Evolutionary conservation across 2,329 filamentous ascomycete genomes (phyloP), one percentile per base, ranked within the genome.

Genomic region (Diatrype stigma): DNA sequence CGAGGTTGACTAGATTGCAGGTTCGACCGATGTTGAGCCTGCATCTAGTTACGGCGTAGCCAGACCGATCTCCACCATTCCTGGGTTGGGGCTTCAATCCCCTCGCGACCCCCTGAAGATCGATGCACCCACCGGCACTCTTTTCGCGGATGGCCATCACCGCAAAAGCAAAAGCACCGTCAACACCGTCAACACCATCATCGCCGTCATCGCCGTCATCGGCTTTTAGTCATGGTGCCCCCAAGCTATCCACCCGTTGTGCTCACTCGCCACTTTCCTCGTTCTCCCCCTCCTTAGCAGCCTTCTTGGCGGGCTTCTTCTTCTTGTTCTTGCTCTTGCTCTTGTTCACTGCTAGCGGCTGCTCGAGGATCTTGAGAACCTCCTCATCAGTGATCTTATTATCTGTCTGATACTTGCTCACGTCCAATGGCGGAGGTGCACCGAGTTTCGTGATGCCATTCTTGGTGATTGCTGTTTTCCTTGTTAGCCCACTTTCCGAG

Each of bases 331-430:
- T 93, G 79, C 89, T 94, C 79, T 90, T 90, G 68, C 90, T 92
- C 70, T 92, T 91, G 75, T 89, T 89, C 75, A 89, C 90, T 59
- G 86, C 78, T 63, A 96, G 74, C 30, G 93, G 93, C 72, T 89
- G 89, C 75, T 94, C 91, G 47, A 99, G 81, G 58, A 97, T 93
- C 80, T 94, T 90, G 63, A 97, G 84, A 60, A 99, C 81, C 76
- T 97, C 93, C 76, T 96, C 90, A 59, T 97, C 93, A 60, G 85
- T 87, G 66, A 99, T 96, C 82, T 96, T 96, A 84, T 97, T 97
- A 72, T 97, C 92, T 32, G 90, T 87, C 82, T 96, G 87, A 79
- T 87, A 84, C 77, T 92, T 91, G 68, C 80, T 82, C 55, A 94
- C 70, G 67, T 97, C 90, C 57, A 87, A 79, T 21, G 85, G 70